Base-by-base conservation (phyloP, 768 basidiomycete genomes). In the Tephrocybe sp. region DNA sequence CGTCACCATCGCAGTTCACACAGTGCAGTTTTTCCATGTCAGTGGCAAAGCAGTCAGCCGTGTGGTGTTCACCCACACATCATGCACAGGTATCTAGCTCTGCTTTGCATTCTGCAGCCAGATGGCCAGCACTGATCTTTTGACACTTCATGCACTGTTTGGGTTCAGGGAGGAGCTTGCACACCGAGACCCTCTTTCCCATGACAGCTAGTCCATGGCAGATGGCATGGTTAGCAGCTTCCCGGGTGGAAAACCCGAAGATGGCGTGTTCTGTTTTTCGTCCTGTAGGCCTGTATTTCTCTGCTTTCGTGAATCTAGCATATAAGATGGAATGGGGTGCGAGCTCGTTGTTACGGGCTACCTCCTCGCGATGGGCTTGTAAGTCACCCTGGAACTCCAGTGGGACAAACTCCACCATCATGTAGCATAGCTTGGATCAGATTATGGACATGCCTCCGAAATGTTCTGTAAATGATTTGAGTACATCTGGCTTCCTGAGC, bases 251-350 rank as follows among this genome's bases (percentile, higher is more conserved):
- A 31, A 70, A 55, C 0, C 48, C 49, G 3, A 70, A 25, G 5
- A 69, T 52, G 0, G 60, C 39, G 37, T 66, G 62, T 0, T 65
- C 65, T 0, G 49, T 46, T 4, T 39, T 43, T 44, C 69, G 71
- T 0, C 35, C 40, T 7, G 19, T 21, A 0, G 12, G 7, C 1
- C 64, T 51, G 1, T 44, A 19, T 11, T 57, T 51, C 0, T 47
- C n/a, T 0, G 62, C 55, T 35, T 69, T 69, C 15, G 70, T 61
- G 58, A 53, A 72, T 7, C 53, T 44, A 1, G 60, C 60, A 4
- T 19, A n/a, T 0, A 26, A 24, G 1, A 69, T 54, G 4, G 35
- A 21, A 0, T 50, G 46, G 0, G 22, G 1, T 5, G 21, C 22
- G 0, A 64, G 30, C 18, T 35, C 38, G 22, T 55, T 64, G n/a